phyloP scores from a whole-genome alignment of 371 early-diverging fungal genomes.

The Mortierella sp. region DNA sequence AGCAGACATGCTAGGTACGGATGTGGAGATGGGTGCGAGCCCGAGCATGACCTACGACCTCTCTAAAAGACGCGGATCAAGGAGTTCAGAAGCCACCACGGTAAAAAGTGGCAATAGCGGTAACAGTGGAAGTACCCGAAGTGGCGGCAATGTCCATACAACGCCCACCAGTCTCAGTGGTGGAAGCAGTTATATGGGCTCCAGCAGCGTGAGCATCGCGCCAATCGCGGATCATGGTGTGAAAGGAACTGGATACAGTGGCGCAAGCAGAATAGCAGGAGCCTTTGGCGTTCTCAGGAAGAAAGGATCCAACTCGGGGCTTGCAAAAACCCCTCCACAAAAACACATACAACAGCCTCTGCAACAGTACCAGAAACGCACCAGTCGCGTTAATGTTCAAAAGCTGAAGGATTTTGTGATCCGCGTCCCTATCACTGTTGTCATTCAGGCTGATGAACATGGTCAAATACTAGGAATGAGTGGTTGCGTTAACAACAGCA shows the following conservation, averaged over 20 bases:
- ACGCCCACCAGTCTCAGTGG: background rate
- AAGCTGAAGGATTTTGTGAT: slow-evolving; percentile 49
- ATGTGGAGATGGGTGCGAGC: background rate
- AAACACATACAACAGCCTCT: slow-evolving; percentile 2
- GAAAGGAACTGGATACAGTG: background rate
- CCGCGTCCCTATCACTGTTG: slow-evolving; percentile 41
- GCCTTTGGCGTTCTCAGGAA: slow-evolving; percentile 35
- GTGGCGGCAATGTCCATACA: too few relatives aligned
- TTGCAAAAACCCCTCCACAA: slow-evolving; percentile 2
- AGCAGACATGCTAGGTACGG: slow-evolving; percentile 14
- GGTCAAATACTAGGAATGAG: background rate
- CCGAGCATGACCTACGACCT: background rate
- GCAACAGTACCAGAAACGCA: background rate
- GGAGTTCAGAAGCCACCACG: slow-evolving; percentile 14
- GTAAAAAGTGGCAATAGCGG: background rate
- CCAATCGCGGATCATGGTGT: background rate
- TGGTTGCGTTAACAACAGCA: slow-evolving; percentile 2
- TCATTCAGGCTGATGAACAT: slow-evolving; percentile 26
- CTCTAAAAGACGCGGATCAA: slow-evolving; percentile 16
- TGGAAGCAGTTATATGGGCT: background rate
- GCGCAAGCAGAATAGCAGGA: slow-evolving; percentile 15
- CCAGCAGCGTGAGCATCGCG: background rate
- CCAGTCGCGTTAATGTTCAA: slow-evolving; percentile 4
- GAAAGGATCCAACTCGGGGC: slow-evolving; percentile 25
- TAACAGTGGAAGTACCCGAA: background rate